Evolutionary conservation across 2,329 filamentous ascomycete genomes (phyloP).

Genomic region (Claviceps digitariae): DNA sequence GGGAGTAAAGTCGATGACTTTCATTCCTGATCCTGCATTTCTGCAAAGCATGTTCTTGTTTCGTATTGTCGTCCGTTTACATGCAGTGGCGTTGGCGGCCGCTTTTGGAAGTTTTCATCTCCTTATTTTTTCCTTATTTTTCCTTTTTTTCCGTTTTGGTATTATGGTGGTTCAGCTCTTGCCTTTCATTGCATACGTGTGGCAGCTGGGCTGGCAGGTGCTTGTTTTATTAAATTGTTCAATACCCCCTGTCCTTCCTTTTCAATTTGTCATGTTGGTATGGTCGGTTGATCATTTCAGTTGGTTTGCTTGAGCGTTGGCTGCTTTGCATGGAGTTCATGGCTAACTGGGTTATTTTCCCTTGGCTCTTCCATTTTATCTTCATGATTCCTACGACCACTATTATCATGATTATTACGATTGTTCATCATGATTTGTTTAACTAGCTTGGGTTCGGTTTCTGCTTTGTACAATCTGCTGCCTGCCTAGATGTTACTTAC

Average conservation of each 20-base stretch:
- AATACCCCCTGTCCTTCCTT: neutral
- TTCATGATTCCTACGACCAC: no score
- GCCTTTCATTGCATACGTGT: neutral
- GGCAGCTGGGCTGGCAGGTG: neutral
- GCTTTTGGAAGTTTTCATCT: neutral
- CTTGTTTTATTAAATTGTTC: neutral
- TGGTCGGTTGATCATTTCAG: neutral
- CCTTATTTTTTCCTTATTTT: neutral
- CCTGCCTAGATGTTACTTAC: neutral
- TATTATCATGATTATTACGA: no score
- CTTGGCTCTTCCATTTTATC: no score
- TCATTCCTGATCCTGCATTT: neutral
- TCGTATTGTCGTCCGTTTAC: conserved; percentile 3
- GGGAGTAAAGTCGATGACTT: conserved; percentile 16
- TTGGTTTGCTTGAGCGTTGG: neutral
- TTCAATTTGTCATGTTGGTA: neutral
- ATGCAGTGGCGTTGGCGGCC: conserved; percentile 3
- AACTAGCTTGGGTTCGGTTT: neutral
- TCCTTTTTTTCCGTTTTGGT: neutral
- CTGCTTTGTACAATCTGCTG: neutral
- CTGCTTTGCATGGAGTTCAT: neutral
- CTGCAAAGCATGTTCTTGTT: no score
- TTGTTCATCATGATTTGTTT: neutral
- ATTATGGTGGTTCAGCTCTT: no score
- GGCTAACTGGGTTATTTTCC: neutral